Base-by-base conservation (phyloP, 345 rosid species). In the Nephelium lappaceum region DNA sequence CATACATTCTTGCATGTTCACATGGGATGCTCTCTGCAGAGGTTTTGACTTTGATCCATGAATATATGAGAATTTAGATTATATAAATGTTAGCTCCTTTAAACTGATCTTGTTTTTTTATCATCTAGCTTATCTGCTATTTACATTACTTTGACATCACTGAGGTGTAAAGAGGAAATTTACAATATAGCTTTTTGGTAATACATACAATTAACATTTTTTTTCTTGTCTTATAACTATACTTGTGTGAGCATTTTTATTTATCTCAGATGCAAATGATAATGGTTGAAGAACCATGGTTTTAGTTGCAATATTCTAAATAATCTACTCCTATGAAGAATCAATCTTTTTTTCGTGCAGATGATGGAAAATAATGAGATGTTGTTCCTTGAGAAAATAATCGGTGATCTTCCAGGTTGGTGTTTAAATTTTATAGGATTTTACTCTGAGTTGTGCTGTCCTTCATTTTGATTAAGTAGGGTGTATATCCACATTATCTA, bases 381-480 rank as follows among this genome's bases (percentile, higher is more conserved):
- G 21, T 72, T 96, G 78, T 84, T 88, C 80, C 87, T 89, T 9
- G 77, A 82, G 80, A 96, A 89, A 88, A 85, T 65, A 85, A 79
- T 94, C 62, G 99, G 98, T 38, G 60, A 83, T 31, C 82, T 96
- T 81, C 95, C 95, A 88, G 98, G 98, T 94, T 71, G 55, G 92
- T 11, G 31, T 78, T 61, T 65, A 6, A 23, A 41, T 42, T 47
- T 16, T 49, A 73, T 45, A 16, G 19, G 16, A 53, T 31, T 63
- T 10, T 16, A 12, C 23, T 14, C 27, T 43, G 19, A 27, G 31
- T 27, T 27, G 31, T 25, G 45, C 25, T 69, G 14, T 27, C 16
- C 58, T 55, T 72, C 18, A 36, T 38, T 11, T 61, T 51, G 42
- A n/a, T 9, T 15, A 45, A 21, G 19, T 27, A 62, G 16, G 16